Base-by-base conservation (phyloP, 2,329 filamentous ascomycete genomes). In the Stagonosporopsis tanaceti region DNA sequence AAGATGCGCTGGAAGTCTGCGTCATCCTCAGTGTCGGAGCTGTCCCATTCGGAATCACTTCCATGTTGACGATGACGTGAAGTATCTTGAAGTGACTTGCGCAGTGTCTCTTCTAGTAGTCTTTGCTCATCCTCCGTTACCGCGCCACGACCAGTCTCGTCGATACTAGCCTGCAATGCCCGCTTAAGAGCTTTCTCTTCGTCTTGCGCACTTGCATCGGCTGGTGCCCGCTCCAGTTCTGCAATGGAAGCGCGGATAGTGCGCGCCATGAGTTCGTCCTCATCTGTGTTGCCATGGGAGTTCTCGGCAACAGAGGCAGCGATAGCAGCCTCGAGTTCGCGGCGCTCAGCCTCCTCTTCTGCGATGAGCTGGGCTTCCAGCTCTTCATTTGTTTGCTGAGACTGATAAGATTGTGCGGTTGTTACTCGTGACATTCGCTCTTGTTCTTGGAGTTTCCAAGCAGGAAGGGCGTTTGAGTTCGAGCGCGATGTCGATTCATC, bases 311-410 rank as follows among this genome's bases (percentile, higher is more conserved):
- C 89, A 1, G 74, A 76, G 2, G 70, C 81, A 50, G 82, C 84
- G 56, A 95, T 94, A 1, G 91, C 91, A 39, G 84, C 80, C 70
- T 94, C 90, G 39, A 92, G 84, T 54, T 90, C 88, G 2, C 82
- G 81, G 32, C 85, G 81, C n/a, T 84, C 79, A 5, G 71, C 74
- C 40, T 76, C 73, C 46, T 76, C 73, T 60, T 69, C 61, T 9
- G 59, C 58, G 7, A 47, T 59, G 51, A 69, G 62, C 27, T 71
- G 62, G 9, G 64, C 61, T 45, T 70, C 65, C 22, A 68, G 59
- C 7, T 63, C 47, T 6, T 56, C 32, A 0, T 42, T 55, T 2
- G 61, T 61, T 38, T 59, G 55, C 24, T 61, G 57, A 4, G 61
- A 63, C 38, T 59, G 52, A 20, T 61, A 53, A 1, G 59, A 54